Conservation (phyloP, 768 basidiomycete genomes). For the Hortiboletus campestris region DNA sequence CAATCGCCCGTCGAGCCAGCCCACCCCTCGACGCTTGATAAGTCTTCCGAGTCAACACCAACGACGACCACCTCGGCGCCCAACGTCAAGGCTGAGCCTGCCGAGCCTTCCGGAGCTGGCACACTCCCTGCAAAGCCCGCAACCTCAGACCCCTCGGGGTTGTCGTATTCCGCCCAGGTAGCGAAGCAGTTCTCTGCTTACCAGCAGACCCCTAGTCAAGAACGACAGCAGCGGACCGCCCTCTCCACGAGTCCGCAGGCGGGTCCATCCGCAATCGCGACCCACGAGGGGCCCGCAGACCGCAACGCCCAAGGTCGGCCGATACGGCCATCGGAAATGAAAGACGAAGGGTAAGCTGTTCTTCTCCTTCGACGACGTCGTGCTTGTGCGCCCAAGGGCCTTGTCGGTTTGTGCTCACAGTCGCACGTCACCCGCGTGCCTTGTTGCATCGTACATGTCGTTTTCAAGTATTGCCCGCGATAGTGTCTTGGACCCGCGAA, state of each 20-base stretch:
- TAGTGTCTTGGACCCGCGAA: conserved; percentile 29
- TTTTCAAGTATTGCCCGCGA: conserved; percentile 11
- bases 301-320: conserved; percentile 45
- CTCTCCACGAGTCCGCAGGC: conserved; percentile 24
- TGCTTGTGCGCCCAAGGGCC: conserved; percentile 11
- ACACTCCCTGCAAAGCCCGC: conserved; percentile 30
- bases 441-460: conserved; percentile 12
- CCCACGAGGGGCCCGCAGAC: conserved; percentile 35
- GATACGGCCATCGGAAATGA: conserved; percentile 71
- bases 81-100: conserved; percentile 24
- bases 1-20: conserved; percentile 27
- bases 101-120: conserved; percentile 20
- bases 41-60: conserved; percentile 16
- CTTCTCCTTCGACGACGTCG: conserved; percentile 16
- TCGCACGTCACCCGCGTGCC: conserved; percentile 1
- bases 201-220: conserved; percentile 65
- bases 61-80: conserved; percentile 13
- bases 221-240: conserved; percentile 47
- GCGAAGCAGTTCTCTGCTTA: conserved; percentile 64
- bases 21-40: conserved; percentile 19
- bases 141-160: conserved; percentile 24
- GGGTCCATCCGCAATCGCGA: conserved; percentile 33
- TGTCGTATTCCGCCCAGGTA: conserved; percentile 64
- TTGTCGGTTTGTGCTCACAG: background rate
- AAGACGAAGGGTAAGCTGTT: conserved; percentile 76